These are phyloP conservation scores for Hypericum androsaemum DNA, from an alignment of 345 rosid species.

Conservation along the genomic window DNA sequence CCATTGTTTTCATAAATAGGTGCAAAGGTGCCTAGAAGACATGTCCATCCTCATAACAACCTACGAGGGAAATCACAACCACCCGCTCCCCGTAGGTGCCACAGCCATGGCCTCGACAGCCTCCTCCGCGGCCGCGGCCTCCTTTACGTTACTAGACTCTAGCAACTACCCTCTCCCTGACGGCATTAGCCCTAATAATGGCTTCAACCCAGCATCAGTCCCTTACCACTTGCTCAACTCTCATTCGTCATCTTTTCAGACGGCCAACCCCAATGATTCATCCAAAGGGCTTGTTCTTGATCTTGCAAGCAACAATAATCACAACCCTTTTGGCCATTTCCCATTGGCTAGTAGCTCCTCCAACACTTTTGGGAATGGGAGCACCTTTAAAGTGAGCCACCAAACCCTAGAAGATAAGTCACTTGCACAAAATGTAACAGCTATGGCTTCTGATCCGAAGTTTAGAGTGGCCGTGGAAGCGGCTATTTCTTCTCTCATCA, in stretches of 20 bases:
- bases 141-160: constrained; percentile 41
- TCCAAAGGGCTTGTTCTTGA: constrained; percentile 36
- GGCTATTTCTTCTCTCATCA: constrained; percentile 36
- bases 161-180: constrained; percentile 17
- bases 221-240: constrained; percentile 18
- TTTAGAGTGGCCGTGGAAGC: constrained; percentile 52
- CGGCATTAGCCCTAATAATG: constrained; percentile 1
- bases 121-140: constrained; percentile 31
- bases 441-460: constrained; percentile 45
- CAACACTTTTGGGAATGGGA: constrained; percentile 1
- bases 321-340: neutral
- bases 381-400: neutral
- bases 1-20: constrained; percentile 16
- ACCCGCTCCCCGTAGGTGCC: constrained; percentile 54
- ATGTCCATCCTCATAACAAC: constrained; percentile 59
- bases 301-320: constrained; percentile 18
- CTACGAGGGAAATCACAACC: constrained; percentile 52
- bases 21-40: constrained; percentile 54
- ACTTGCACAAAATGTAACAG: constrained; percentile 18
- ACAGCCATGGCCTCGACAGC: constrained; percentile 52
- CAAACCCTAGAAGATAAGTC: neutral
- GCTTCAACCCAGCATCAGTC: constrained; percentile 11
- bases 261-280: constrained; percentile 26
- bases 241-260: constrained; percentile 11
- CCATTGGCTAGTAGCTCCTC: constrained; percentile 13